Evolutionary conservation across 176 grass and related monocot genomes (phyloP).

Genomic region (Puya raimondii): DNA sequence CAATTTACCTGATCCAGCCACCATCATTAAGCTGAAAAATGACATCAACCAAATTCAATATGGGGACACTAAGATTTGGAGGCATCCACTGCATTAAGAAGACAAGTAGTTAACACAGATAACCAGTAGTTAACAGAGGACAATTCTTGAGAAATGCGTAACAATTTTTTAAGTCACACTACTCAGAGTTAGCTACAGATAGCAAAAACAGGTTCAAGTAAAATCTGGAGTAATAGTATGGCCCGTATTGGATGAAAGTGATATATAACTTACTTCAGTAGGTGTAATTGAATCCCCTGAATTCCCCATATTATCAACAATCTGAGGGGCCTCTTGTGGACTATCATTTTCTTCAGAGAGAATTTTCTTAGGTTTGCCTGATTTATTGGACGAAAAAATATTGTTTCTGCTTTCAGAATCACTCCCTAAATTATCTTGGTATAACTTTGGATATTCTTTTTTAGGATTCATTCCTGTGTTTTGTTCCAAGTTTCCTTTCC

Average conservation of each 20-base stretch:
- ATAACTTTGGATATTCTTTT: constrained; percentile 27
- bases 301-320: constrained; percentile 42
- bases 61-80: constrained; percentile 85
- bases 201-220: neutral
- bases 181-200: neutral
- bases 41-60: constrained; percentile 95
- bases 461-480: constrained; percentile 7
- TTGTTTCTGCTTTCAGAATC: constrained; percentile 47
- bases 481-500: constrained; percentile 39
- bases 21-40: constrained; percentile 96
- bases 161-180: too few species aligned
- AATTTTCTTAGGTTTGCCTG: constrained; percentile 35
- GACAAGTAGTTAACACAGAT: neutral
- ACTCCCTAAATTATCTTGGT: constrained; percentile 53
- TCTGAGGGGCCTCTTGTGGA: constrained; percentile 28
- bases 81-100: constrained; percentile 68
- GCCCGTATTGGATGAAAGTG: neutral
- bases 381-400: constrained; percentile 43
- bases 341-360: constrained; percentile 32
- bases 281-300: constrained; percentile 33
- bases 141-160: too few species aligned
- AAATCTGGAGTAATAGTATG: neutral
- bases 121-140: neutral
- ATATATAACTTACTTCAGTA: constrained; percentile 45
- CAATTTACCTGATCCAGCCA: constrained; percentile 86